Percentiles rank a stretch among this genome's conserved stretches.
Evolutionary conservation across 495 filamentous ascomycete species (phyloP).

Genomic region (Hypomontagnella monticulosa): DNA sequence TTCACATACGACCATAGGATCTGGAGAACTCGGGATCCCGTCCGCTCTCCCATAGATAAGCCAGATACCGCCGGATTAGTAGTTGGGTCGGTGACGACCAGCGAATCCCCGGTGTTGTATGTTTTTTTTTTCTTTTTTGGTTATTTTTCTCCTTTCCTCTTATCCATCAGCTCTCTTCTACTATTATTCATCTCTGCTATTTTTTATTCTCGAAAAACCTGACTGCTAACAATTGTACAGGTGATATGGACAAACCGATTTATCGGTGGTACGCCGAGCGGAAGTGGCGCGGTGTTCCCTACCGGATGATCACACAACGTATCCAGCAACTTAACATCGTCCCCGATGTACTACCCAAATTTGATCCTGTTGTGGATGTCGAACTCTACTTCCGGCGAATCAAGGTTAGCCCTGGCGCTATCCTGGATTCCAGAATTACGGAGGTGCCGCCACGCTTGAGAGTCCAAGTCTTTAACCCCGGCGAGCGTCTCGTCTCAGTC

Average conservation of each 20-base stretch:
- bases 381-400: slow-evolving; percentile 77
- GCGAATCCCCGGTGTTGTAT: slow-evolving; percentile 60
- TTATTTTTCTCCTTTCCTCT: slow-evolving; percentile 1
- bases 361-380: slow-evolving; percentile 82
- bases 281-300: slow-evolving; percentile 79
- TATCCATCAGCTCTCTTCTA: not conserved
- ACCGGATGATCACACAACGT: slow-evolving; percentile 84
- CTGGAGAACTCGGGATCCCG: slow-evolving; percentile 59
- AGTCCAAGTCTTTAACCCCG: slow-evolving; percentile 84
- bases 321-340: slow-evolving; percentile 88
- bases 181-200: not conserved
- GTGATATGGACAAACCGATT: slow-evolving; percentile 95
- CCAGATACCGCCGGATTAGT: slow-evolving; percentile 53
- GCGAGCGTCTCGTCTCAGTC: slow-evolving; percentile 82
- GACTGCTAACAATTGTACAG: slow-evolving; percentile 56
- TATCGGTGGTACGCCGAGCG: slow-evolving; percentile 89
- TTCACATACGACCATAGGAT: slow-evolving; percentile 58
- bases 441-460: slow-evolving; percentile 75
- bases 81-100: slow-evolving; percentile 61
- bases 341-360: slow-evolving; percentile 88
- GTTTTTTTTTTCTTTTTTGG: slow-evolving; percentile 42
- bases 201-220: not conserved
- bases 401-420: slow-evolving; percentile 76
- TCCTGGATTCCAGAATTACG: slow-evolving; percentile 75
- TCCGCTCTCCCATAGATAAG: slow-evolving; percentile 61